These are phyloP conservation scores for Solanum arcanum DNA, from an alignment of 257 asterid species.

Conservation along the genomic window DNA sequence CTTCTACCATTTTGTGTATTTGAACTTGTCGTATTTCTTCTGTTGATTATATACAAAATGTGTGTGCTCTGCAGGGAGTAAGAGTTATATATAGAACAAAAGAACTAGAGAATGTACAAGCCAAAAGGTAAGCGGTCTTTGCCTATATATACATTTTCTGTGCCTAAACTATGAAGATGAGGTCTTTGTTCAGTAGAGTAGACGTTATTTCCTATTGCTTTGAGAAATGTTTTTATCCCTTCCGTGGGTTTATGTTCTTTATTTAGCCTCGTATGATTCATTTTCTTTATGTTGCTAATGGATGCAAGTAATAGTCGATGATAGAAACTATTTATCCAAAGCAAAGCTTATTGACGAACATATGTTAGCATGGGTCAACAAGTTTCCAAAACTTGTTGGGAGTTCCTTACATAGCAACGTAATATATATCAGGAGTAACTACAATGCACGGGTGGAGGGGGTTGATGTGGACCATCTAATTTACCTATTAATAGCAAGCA, in stretches of 20 bases:
- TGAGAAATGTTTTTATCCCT: neutral
- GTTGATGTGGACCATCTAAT: neutral
- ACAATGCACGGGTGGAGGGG: neutral
- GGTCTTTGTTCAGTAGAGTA: neutral
- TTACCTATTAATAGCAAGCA: neutral
- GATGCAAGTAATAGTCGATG: neutral
- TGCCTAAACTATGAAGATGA: neutral
- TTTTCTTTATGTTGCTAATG: neutral
- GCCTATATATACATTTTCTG: neutral
- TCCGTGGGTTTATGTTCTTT: neutral
- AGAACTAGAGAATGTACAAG: conserved; percentile 19
- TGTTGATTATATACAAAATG: neutral
- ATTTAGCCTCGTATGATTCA: neutral
- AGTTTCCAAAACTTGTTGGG: neutral
- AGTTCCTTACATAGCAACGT: neutral
- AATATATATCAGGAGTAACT: neutral
- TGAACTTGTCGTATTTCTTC: neutral
- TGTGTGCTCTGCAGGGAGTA: conserved; percentile 8
- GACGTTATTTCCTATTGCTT: neutral
- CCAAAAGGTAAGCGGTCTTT: conserved; percentile 10
- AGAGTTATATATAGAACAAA: conserved; percentile 14
- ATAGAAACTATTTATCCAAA: neutral
- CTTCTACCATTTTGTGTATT: neutral
- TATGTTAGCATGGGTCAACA: neutral
- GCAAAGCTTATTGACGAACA: neutral